Percentiles rank a stretch among this genome's conserved stretches.
These are phyloP conservation scores for Psilocybe subaeruginosa DNA, from an alignment of 768 basidiomycete species.

Conservation along the genomic window DNA sequence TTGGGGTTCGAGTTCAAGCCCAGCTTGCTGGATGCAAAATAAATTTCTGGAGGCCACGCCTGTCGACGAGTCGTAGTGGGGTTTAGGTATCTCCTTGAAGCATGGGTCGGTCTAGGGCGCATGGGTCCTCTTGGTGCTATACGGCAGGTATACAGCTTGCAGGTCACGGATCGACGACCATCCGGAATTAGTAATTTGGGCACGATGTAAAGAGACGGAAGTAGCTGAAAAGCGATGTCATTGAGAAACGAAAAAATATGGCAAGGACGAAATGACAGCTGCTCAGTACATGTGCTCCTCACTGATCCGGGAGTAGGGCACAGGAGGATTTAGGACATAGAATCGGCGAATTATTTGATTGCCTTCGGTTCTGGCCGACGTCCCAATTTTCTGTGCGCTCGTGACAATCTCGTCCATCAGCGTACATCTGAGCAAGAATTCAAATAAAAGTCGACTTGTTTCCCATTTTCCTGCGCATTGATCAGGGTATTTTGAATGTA, in stretches of 20 bases:
- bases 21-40: neutral
- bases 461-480: neutral
- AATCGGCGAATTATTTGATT: neutral
- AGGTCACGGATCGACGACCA: neutral
- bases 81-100: neutral
- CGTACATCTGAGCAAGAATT: neutral
- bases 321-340: neutral
- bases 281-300: neutral
- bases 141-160: neutral
- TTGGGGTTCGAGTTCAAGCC: neutral
- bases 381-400: neutral
- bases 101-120: neutral
- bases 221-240: neutral
- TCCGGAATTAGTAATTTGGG: neutral
- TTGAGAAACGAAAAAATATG: neutral
- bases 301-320: neutral
- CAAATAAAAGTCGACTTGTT: neutral
- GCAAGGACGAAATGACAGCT: neutral
- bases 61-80: neutral
- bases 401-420: neutral
- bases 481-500: slow-evolving; percentile 1
- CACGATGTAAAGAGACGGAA: neutral
- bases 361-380: neutral
- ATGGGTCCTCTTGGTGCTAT: neutral
- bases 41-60: neutral